Evolutionary conservation across 2,329 filamentous ascomycete species (phyloP).

Genomic region (Venturia pyrina): DNA sequence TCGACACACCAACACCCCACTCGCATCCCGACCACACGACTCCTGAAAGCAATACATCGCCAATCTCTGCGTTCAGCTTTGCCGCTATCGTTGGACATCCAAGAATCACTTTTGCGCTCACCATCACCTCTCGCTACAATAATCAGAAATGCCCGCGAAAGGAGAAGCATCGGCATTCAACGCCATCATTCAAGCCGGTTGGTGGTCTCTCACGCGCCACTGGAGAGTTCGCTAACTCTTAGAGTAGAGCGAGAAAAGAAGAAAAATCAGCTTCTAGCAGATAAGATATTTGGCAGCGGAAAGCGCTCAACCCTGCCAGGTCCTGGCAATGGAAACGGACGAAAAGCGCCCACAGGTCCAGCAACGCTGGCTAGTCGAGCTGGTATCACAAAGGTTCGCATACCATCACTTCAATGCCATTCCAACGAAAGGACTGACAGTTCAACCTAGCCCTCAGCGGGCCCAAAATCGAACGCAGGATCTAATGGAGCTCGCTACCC

Average conservation of each 20-base stretch:
- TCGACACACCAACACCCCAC: not conserved
- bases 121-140: not conserved
- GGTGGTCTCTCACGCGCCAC: not conserved
- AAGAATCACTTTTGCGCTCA: not conserved
- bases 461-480: not conserved
- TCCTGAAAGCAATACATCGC: not conserved
- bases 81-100: not conserved
- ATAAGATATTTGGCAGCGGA: slow-evolving; percentile 57
- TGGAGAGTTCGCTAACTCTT: not conserved
- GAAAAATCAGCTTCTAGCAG: slow-evolving; percentile 61
- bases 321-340: slow-evolving; percentile 31
- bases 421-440: not conserved
- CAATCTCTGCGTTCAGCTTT: not conserved
- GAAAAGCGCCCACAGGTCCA: slow-evolving; percentile 26
- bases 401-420: slow-evolving; percentile 18
- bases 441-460: slow-evolving; percentile 31
- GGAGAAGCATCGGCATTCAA: slow-evolving; percentile 11
- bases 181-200: slow-evolving; percentile 12
- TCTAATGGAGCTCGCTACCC: not conserved
- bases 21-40: not conserved
- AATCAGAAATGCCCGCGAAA: not conserved
- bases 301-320: slow-evolving; percentile 47
- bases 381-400: slow-evolving; percentile 57
- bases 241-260: slow-evolving; percentile 53
- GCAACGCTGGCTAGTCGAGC: slow-evolving; percentile 61